Conservation (phyloP, 2,329 filamentous ascomycete genomes). For the Pseudohalonectria lignicola region DNA sequence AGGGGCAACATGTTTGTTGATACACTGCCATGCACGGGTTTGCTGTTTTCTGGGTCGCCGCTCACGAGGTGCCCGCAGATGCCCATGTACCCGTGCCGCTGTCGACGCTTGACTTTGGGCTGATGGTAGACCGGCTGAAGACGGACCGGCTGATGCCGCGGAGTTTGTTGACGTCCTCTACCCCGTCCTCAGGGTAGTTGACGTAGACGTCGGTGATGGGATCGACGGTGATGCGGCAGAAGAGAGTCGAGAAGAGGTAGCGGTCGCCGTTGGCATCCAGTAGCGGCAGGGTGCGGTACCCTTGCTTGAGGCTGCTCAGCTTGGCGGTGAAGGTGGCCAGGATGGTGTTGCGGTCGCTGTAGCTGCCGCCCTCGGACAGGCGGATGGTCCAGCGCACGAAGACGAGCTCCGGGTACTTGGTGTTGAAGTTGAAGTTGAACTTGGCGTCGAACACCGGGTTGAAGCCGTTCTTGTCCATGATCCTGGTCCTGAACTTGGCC, state of each 20-base stretch:
- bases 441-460: conserved; percentile 79
- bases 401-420: conserved; percentile 87
- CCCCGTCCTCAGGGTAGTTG: conserved; percentile 27
- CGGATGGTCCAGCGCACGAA: conserved; percentile 91
- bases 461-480: conserved; percentile 82
- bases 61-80: conserved; percentile 6
- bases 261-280: conserved; percentile 83
- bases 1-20: conserved; percentile 9
- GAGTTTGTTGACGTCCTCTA: conserved; percentile 38
- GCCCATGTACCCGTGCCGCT: no score
- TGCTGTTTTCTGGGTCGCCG: no score
- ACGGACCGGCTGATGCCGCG: conserved; percentile 46
- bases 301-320: conserved; percentile 77
- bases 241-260: conserved; percentile 89
- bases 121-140: conserved; percentile 42
- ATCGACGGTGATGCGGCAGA: conserved; percentile 71
- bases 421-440: conserved; percentile 73
- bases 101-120: conserved; percentile 37
- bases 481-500: conserved; percentile 66
- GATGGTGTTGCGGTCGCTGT: conserved; percentile 50
- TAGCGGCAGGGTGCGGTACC: conserved; percentile 84
- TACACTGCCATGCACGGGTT: conserved; percentile 11
- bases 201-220: conserved; percentile 46
- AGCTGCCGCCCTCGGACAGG: conserved; percentile 67
- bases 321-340: conserved; percentile 90